phyloP scores from a whole-genome alignment of 176 grass and related monocot species.

The Tillandsia leiboldiana region DNA sequence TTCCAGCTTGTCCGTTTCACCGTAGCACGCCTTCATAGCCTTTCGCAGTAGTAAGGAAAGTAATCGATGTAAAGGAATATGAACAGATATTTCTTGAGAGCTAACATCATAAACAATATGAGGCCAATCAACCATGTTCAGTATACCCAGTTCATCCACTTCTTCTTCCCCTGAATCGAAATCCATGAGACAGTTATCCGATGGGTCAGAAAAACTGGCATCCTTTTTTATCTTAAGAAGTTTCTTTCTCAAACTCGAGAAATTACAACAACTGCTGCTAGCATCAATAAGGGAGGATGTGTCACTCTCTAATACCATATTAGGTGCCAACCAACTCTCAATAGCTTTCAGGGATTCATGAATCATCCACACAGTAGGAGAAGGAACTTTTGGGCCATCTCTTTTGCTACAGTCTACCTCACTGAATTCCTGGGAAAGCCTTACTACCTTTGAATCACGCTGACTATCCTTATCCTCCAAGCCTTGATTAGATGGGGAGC shows the following conservation, averaged over 20 bases:
- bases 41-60: constrained; percentile 78
- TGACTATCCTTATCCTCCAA: constrained; percentile 51
- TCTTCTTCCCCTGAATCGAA: constrained; percentile 49
- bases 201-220: constrained; percentile 26
- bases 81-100: constrained; percentile 94
- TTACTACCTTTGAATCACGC: constrained; percentile 84
- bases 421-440: constrained; percentile 51
- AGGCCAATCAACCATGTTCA: constrained; percentile 59
- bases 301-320: constrained; percentile 31
- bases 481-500: constrained; percentile 35
- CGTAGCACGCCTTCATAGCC: constrained; percentile 53
- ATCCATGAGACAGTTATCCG: constrained; percentile 53
- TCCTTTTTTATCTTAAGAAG: constrained; percentile 34
- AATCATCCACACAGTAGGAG: constrained; percentile 55
- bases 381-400: constrained; percentile 12
- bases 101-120: constrained; percentile 78
- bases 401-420: constrained; percentile 17
- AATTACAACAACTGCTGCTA: constrained; percentile 23
- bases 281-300: constrained; percentile 35
- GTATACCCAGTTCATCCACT: constrained; percentile 53
- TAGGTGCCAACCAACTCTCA: constrained; percentile 65
- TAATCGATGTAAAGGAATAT: constrained; percentile 92
- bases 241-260: constrained; percentile 39
- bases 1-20: constrained; percentile 44
- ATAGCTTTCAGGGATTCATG: constrained; percentile 76